Evolutionary conservation across 495 filamentous ascomycete genomes (phyloP).

Genomic region (Rusavskia elegans): DNA sequence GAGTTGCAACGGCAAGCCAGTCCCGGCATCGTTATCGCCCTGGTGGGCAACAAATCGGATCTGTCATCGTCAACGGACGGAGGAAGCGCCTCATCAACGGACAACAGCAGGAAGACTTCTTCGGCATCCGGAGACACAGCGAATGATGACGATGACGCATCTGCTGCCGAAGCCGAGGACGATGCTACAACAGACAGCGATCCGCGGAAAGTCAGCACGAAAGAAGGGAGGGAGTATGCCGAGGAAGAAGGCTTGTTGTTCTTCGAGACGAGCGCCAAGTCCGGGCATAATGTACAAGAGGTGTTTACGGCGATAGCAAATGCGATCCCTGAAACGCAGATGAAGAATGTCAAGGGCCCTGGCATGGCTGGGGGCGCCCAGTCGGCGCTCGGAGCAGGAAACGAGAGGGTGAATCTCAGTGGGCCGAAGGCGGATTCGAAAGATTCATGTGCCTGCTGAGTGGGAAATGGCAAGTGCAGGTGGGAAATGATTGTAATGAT

Average conservation of each 20-base stretch:
- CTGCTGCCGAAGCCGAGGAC: constrained; percentile 39
- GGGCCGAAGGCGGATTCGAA: constrained; percentile 52
- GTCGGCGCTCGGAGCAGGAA: constrained; percentile 22
- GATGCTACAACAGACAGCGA: constrained; percentile 47
- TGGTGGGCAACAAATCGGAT: constrained; percentile 96
- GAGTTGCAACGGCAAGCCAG: constrained; percentile 95
- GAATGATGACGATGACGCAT: constrained; percentile 23
- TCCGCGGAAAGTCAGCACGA: constrained; percentile 70
- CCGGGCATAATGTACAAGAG: constrained; percentile 78
- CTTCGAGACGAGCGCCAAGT: constrained; percentile 97
- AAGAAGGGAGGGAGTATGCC: constrained; percentile 83
- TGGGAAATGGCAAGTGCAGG: neutral
- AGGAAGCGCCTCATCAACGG: constrained; percentile 10
- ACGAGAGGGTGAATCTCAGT: constrained; percentile 54
- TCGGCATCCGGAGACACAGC: constrained; percentile 23
- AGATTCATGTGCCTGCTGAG: constrained; percentile 83
- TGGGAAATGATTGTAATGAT: neutral
- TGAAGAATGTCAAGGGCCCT: constrained; percentile 68
- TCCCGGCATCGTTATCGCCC: constrained; percentile 91
- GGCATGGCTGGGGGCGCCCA: constrained; percentile 36
- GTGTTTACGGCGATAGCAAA: constrained; percentile 98
- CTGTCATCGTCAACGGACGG: constrained; percentile 36
- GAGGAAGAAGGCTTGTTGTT: constrained; percentile 88
- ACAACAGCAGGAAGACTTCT: constrained; percentile 1
- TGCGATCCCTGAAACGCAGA: constrained; percentile 84